Base-by-base conservation (phyloP, 1,284 basidiomycete species). In the Sphagnurus paluster region DNA sequence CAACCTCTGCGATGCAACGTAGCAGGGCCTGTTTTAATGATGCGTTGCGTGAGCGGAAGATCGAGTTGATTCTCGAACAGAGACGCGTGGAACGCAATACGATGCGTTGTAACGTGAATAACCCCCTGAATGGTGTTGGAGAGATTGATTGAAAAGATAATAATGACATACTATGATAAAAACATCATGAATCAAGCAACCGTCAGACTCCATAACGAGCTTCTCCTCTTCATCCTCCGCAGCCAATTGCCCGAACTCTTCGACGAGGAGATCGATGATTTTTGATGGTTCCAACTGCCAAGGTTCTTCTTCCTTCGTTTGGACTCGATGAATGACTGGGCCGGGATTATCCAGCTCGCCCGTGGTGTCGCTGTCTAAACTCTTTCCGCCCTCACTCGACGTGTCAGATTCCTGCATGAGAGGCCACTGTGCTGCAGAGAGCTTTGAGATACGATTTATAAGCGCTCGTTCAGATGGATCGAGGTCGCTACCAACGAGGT, bases 61-160 rank as follows among this genome's bases (percentile, higher is more conserved):
- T 67, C 68, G 4, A 72, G 66, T 4, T 65, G 60, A 10, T 74
- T 71, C 0, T 78, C 71, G 2, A 82, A 72, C 13, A 86, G 59
- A 4, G 80, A 76, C 1, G 84, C 84, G 55, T 86, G 83, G 59
- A 87, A 87, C 0, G 80, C 62, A 11, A 86, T 52, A 5, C 84
- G 74, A 59, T 86, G 81, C 2, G 79, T 82, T 0, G 83, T 87
- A 17, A 86, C 64, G 58, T 84, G 81, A 20, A 84, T 67, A 41
- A 80, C 79, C n/a, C 83, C 82, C 77, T 53, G 43, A 8, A 43
- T 39, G 42, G 42, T 44, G 36, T 21, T 44, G 23, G 24, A 20
- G 26, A 17, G 35, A 46, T 40, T 11, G 41, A 13, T 5, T 48
- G 39, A 44, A n/a, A 48, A 42, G n/a, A 50, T 24, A 42, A 32